Percentiles rank a stretch among this genome's conserved stretches.
Evolutionary conservation across 306 rosid genomes (phyloP).

Genomic region (Corylus americana): DNA sequence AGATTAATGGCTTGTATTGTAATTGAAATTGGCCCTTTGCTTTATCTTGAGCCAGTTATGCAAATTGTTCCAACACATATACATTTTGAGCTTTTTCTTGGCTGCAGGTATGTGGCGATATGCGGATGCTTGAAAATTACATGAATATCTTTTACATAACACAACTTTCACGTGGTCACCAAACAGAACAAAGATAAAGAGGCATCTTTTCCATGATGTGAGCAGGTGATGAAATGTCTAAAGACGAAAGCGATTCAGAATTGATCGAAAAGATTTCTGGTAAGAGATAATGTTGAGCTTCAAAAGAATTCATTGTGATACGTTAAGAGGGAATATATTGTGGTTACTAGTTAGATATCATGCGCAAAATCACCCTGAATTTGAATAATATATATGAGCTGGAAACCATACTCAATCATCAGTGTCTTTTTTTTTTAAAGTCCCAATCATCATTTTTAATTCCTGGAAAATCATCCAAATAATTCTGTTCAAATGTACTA

Average conservation of each 20-base stretch:
- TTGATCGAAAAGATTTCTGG: not conserved
- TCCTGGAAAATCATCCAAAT: not conserved
- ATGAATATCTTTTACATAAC: not conserved
- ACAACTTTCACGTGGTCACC: not conserved
- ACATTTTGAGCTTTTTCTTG: not conserved
- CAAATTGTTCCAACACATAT: not conserved
- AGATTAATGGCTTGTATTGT: not conserved
- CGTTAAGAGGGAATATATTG: not conserved
- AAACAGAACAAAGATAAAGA: not conserved
- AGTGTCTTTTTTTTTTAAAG: no score
- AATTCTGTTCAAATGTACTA: not conserved
- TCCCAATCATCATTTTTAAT: no score
- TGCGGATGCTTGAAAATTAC: not conserved
- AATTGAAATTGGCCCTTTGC: not conserved
- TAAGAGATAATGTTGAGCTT: not conserved
- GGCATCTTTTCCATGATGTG: constrained; percentile 8
- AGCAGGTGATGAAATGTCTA: not conserved
- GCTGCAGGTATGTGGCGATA: not conserved
- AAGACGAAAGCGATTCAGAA: not conserved
- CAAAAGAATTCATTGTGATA: not conserved
- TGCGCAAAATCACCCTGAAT: not conserved
- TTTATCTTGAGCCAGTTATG: not conserved
- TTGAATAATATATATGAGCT: not conserved
- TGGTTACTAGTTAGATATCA: not conserved
- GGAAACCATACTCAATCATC: not conserved